Evolutionary conservation across 176 grass and related monocot genomes (phyloP).

Genomic region (Zoysia pacifica): DNA sequence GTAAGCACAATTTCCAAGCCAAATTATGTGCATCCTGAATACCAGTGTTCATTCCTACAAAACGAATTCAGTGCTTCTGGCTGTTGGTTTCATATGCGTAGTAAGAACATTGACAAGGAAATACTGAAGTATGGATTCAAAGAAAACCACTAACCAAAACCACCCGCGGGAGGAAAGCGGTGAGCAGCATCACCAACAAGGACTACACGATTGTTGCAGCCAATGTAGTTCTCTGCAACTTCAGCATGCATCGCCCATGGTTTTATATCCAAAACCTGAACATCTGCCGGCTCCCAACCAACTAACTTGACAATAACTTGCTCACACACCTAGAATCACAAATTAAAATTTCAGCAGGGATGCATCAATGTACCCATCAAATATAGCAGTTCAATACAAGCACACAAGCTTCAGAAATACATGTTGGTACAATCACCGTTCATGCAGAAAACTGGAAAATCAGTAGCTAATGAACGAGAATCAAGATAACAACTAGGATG

Average conservation of each 20-base stretch:
- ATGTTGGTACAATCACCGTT: neutral
- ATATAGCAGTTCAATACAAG: neutral
- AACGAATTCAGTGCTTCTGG: conserved; percentile 23
- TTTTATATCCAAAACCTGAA: conserved; percentile 87
- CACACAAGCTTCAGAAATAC: conserved; percentile 1
- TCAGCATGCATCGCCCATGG: conserved; percentile 98
- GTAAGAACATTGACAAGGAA: conserved; percentile 14
- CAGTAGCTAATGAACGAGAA: conserved; percentile 22
- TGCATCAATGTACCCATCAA: conserved; percentile 21
- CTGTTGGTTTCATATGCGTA: neutral
- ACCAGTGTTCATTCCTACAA: conserved; percentile 97
- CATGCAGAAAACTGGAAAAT: neutral
- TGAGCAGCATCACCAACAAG: conserved; percentile 94
- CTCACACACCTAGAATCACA: conserved; percentile 62
- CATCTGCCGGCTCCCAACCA: conserved; percentile 69
- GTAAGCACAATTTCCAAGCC: conserved; percentile 83
- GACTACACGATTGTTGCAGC: conserved; percentile 59
- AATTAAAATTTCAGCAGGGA: neutral
- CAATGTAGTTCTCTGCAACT: conserved; percentile 88
- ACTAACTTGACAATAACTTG: conserved; percentile 91
- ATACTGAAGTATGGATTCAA: conserved; percentile 14
- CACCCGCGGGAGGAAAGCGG: conserved; percentile 89
- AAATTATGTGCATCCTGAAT: conserved; percentile 94
- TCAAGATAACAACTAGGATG: conserved; percentile 28
- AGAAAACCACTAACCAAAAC: conserved; percentile 67